These are phyloP conservation scores for Solanum virginianum DNA, from an alignment of 257 asterid species.

Conservation along the genomic window DNA sequence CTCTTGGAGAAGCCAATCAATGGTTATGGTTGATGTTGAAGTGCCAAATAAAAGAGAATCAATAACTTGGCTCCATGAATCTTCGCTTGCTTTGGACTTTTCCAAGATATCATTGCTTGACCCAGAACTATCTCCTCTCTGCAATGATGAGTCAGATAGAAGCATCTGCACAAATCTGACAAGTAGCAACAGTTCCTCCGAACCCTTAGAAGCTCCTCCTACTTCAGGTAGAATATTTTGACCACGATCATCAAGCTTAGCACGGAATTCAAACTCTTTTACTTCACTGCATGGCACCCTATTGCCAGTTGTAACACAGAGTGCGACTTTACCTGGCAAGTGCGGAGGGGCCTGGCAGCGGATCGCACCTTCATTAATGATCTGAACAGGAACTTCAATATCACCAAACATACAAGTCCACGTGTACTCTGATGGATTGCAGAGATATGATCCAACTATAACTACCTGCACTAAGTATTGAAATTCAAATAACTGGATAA, in stretches of 20 bases:
- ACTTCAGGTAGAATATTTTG: conserved; percentile 28
- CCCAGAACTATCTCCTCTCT: conserved; percentile 26
- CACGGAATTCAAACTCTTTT: conserved; percentile 70
- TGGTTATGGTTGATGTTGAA: conserved; percentile 40
- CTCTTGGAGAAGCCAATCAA: conserved; percentile 80
- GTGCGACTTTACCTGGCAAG: conserved; percentile 57
- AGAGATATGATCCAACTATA: conserved; percentile 76
- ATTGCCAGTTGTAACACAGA: conserved; percentile 72
- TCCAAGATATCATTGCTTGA: conserved; percentile 31
- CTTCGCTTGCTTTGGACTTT: conserved; percentile 38
- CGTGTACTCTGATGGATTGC: conserved; percentile 44
- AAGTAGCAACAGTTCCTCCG: conserved; percentile 64
- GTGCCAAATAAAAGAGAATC: conserved; percentile 49
- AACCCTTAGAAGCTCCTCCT: conserved; percentile 33
- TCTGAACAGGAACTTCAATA: conserved; percentile 72
- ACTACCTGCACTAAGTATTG: conserved; percentile 46
- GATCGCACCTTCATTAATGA: conserved; percentile 73
- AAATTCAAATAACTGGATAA: background rate
- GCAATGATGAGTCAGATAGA: conserved; percentile 30
- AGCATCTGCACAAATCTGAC: conserved; percentile 77
- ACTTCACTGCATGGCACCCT: conserved; percentile 78
- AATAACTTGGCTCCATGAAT: conserved; percentile 57
- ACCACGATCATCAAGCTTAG: conserved; percentile 23
- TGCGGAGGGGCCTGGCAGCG: conserved; percentile 77
- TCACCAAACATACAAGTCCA: conserved; percentile 97